These are phyloP conservation scores for Cocos nucifera DNA, from an alignment of 176 grass and related monocot species.

Conservation along the genomic window DNA sequence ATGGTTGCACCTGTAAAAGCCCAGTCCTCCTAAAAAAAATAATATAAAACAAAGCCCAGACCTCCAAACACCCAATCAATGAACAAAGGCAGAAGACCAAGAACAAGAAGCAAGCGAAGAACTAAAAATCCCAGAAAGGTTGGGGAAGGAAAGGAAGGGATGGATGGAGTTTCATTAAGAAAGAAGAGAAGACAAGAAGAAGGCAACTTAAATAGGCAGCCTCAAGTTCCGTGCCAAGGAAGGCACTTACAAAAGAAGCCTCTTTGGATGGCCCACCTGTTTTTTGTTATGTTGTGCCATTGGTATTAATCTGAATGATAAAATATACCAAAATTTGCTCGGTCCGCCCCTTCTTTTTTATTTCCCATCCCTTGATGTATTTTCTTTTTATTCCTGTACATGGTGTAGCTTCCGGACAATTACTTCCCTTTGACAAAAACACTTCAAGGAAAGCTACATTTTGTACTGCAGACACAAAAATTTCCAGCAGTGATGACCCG, in stretches of 20 bases:
- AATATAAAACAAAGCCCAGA: not conserved
- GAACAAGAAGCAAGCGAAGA: not conserved
- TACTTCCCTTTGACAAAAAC: no score
- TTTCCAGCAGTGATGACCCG: no score
- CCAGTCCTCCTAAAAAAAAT: not conserved
- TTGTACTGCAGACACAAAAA: no score
- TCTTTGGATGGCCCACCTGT: not conserved
- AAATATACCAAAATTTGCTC: no score
- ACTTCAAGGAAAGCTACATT: no score
- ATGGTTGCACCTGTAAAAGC: not conserved
- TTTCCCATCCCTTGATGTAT: no score
- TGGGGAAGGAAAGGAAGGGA: not conserved
- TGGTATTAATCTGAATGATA: no score
- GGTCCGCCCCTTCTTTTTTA: no score
- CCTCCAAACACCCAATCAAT: not conserved
- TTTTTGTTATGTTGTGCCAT: no score
- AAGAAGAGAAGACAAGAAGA: not conserved
- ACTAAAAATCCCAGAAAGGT: not conserved
- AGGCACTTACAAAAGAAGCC: not conserved
- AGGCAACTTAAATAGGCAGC: not conserved
- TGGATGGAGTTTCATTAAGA: not conserved
- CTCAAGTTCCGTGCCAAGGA: not conserved
- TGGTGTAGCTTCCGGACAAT: no score
- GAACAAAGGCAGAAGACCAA: not conserved
- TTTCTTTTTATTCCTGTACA: no score